A percentile compares a stretch with the other conserved stretches of the same genome.
These are phyloP conservation scores for Thraustochytrium sp. DNA, from an alignment of 352 stramenopile genomes.

Conservation along the genomic window DNA sequence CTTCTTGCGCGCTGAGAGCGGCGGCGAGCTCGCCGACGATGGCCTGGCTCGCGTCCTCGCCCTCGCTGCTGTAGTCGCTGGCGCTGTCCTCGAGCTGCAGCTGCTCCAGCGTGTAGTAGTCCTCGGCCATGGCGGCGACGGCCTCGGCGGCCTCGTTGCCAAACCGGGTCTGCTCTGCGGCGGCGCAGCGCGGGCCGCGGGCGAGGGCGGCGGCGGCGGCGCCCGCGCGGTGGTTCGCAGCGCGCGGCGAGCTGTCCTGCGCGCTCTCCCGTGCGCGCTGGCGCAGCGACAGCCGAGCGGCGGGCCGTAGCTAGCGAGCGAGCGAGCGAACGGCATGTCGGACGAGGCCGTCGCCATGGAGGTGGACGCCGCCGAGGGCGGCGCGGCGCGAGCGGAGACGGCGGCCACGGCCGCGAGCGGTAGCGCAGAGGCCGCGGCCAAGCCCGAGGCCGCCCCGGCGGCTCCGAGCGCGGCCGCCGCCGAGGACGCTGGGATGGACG, in stretches of 20 bases:
- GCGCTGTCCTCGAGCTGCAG: background rate
- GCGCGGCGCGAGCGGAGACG: background rate
- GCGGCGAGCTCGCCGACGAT: background rate
- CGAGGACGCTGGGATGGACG: background rate
- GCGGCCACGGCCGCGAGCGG: too few relatives aligned
- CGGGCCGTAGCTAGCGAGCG: background rate
- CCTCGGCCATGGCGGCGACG: background rate
- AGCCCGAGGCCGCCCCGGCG: background rate
- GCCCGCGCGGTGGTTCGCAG: too few relatives aligned
- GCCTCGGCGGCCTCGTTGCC: background rate
- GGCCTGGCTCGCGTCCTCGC: background rate
- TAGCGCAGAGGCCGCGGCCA: too few relatives aligned
- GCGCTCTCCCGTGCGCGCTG: too few relatives aligned
- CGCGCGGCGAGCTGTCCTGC: too few relatives aligned
- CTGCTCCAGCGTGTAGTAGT: constrained; percentile 17
- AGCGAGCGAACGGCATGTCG: too few relatives aligned
- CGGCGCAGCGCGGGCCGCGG: too few relatives aligned
- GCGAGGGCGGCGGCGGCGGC: too few relatives aligned
- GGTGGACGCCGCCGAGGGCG: background rate
- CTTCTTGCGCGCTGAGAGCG: background rate
- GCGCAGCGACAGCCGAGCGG: background rate
- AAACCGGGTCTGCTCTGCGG: background rate
- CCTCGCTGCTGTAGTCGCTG: constrained; percentile 15
- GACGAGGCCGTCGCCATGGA: background rate
- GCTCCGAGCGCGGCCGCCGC: background rate